Conservation (phyloP, 305 asterid genomes). For the Fraxinus floribunda region DNA sequence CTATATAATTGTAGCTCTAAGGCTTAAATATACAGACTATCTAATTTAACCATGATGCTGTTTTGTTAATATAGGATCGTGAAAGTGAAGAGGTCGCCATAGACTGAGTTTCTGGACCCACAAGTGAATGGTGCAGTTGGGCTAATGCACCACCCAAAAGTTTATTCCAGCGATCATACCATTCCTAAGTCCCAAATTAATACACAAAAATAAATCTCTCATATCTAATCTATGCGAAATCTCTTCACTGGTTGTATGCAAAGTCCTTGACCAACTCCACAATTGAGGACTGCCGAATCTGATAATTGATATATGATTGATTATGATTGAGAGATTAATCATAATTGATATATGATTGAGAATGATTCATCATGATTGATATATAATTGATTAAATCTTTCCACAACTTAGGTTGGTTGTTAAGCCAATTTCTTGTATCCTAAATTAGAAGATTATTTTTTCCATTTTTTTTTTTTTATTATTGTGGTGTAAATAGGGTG, state of each 20-base stretch:
- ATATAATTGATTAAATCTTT: no score
- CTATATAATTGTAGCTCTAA: neutral
- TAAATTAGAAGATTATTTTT: neutral
- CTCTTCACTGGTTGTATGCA: neutral
- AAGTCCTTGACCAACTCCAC: conserved; percentile 5
- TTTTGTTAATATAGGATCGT: neutral
- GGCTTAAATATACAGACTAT: neutral
- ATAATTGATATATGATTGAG: neutral
- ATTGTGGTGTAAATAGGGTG: neutral
- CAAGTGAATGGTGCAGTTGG: neutral
- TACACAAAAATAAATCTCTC: conserved; percentile 7
- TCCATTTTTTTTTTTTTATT: no score
- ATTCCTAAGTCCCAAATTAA: conserved; percentile 10
- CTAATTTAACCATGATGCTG: neutral
- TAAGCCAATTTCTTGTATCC: neutral
- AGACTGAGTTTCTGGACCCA: conserved; percentile 1
- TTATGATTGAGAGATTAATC: neutral
- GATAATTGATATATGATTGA: neutral
- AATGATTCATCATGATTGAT: neutral
- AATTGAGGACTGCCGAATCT: neutral
- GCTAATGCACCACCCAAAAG: conserved; percentile 10
- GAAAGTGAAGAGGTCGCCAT: conserved; percentile 3
- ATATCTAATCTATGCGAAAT: conserved; percentile 5
- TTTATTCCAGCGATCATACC: conserved; percentile 1
- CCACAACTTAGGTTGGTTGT: neutral